Evolutionary conservation across 208 protist genomes (phyloP), one percentile per base, ranked within the genome.

Genomic region (Herpetomonas samuelpessoai): DNA sequence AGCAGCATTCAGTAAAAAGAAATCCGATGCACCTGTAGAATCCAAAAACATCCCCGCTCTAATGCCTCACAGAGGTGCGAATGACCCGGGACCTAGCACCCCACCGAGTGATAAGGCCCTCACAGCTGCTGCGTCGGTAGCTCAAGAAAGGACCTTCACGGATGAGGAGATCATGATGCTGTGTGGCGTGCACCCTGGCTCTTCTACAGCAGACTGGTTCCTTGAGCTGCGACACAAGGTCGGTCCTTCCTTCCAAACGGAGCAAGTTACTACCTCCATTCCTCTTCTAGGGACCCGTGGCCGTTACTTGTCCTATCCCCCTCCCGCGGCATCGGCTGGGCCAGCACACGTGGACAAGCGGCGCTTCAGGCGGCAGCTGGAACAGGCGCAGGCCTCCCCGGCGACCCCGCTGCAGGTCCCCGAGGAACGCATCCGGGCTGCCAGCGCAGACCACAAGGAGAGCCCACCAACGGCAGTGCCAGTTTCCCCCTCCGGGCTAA

Each of bases 111-210:
- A n/a, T n/a, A n/a, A n/a, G n/a, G n/a, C n/a, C n/a, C n/a, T n/a
- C n/a, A n/a, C n/a, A n/a, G n/a, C n/a, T n/a, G 49, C 6, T 4
- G 47, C 46, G 22, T 48, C 59, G 19, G 14, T 25, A 3, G 52
- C 44, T 18, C n/a, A 65, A 22, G 57, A 58, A 3, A 44, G 49
- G 18, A 59, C 22, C 22, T 57, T 87, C 2, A 81, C 76, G 3
- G 57, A 62, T 38, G 79, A 86, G 24, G 83, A 91, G 9, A 50
- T 58, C 6, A 30, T 91, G 24, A 62, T 91, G 24, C 69, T 91
- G 24, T 74, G 79, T 30, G 83, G 83, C 19, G 66, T 62, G 25
- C 38, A 24, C n/a, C 57, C 57, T 9, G 44, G 57, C 22, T 6
- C 16, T 19, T 9, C 44, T 9, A 19, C 44, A 3, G 44, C 44